Base-by-base conservation (phyloP, 805 yeast species). In the Candida arabinofermentans region DNA sequence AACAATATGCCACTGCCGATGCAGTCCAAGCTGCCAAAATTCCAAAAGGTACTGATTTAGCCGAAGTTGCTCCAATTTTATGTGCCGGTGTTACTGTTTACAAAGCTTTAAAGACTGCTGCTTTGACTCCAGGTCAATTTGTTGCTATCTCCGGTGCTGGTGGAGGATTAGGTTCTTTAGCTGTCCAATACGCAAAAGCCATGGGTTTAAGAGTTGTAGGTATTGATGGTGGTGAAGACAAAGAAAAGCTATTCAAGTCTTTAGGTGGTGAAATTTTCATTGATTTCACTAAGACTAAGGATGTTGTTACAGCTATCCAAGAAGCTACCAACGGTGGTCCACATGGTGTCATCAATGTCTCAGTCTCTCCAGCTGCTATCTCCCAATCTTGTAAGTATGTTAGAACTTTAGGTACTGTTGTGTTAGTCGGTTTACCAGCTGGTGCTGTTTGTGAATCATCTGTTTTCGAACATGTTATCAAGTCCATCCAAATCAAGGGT, bases 61-160 rank as follows among this genome's bases (percentile, higher is more conserved):
- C 91, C 41, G 72, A 70, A 50, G 75, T 79, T 48, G 81, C 95
- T 9, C 95, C 96, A 55, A 79, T 86, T 60, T 75, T 87, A 58
- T 86, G 96, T 71, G 96, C 95, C 27, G 96, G 96, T 67, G 80
- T 86, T 65, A 86, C 96, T 31, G 95, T 85, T 44, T 86, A 86
- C 81, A 86, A 86, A 74, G 96, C 95, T 34, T 71, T 86, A 62
- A 86, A 86, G 74, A 83, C 86, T 34, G 86, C 95, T 41, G 76
- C 75, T 43, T 69, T 82, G 58, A 61, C 89, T 33, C 61, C 89
- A n/a, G 90, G 91, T 59, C 80, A 84, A 64, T 83, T 86, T 86
- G 84, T 82, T 51, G 79, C 80, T 44, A 71, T 84, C 46, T 79
- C 88, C 39, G 90, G 90, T 68, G 89, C 89, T 44, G 86, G 80